A percentile compares a stretch with the other conserved stretches of the same genome.
Conservation (phyloP, 495 filamentous ascomycete species). For the Sordaria brevicollis region DNA sequence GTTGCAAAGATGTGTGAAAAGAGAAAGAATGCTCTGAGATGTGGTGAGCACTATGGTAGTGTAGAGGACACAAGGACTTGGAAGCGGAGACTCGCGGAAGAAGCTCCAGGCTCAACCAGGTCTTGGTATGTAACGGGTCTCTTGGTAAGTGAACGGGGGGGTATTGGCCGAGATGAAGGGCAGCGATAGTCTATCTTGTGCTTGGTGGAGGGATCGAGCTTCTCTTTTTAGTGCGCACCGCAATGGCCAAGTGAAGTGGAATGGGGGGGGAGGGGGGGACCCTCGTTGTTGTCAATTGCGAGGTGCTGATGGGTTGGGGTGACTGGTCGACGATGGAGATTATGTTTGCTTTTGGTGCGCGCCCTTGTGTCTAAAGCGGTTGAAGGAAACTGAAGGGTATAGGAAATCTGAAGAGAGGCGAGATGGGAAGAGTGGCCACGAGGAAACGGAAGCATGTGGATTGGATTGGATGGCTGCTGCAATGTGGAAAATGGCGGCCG, state of each 20-base stretch:
- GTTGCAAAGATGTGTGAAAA: not conserved
- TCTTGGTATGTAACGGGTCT: not conserved
- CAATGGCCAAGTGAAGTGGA: too few species aligned
- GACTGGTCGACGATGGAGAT: not conserved
- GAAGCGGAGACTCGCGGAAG: not conserved
- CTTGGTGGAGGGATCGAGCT: not conserved
- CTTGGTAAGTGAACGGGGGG: not conserved
- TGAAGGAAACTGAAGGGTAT: not conserved
- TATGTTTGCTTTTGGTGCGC: not conserved
- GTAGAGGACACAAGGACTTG: not conserved
- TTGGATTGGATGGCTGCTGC: not conserved
- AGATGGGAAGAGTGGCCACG: not conserved
- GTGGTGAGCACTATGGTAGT: not conserved
- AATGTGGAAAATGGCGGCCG: not conserved
- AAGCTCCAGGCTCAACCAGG: not conserved
- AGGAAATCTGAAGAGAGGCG: not conserved
- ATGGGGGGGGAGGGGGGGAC: not conserved
- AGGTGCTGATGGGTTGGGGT: not conserved
- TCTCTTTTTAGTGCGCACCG: not conserved
- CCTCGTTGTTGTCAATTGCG: not conserved
- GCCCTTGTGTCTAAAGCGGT: not conserved
- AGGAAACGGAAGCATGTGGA: not conserved
- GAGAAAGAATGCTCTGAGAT: not conserved
- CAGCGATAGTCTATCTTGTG: not conserved
- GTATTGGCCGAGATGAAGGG: not conserved